Conservation (phyloP, 2,329 filamentous ascomycete genomes). For the Calonectria multiphialidica region DNA sequence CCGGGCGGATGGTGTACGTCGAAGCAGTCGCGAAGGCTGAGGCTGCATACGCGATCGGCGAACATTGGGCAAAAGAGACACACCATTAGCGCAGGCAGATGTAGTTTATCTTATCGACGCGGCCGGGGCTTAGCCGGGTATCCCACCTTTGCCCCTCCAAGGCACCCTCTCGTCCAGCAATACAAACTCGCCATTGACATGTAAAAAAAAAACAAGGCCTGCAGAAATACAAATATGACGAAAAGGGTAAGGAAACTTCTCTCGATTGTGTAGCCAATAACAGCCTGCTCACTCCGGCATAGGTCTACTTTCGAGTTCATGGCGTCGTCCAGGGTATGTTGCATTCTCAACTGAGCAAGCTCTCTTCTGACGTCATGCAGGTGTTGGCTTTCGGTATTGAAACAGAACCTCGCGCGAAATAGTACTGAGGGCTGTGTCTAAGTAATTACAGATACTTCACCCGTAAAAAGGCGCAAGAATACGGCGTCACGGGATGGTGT, state of each 20-base stretch:
- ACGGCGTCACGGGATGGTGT: conserved; percentile 71
- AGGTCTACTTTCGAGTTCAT: conserved; percentile 75
- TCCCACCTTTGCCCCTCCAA: conserved; percentile 16
- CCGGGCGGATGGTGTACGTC: not conserved
- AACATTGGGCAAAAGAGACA: not conserved
- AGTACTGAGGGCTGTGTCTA: not conserved
- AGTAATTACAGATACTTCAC: conserved; percentile 62
- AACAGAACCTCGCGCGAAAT: not conserved
- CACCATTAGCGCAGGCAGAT: not conserved
- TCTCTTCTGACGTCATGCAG: conserved; percentile 52
- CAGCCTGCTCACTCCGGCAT: conserved; percentile 2
- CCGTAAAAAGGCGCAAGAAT: conserved; percentile 61
- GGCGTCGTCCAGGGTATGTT: conserved; percentile 76
- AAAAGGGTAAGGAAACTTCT: conserved; percentile 47
- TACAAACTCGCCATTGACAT: not conserved
- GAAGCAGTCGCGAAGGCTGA: not conserved
- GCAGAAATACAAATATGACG: conserved; percentile 41
- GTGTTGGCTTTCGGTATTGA: conserved; percentile 67
- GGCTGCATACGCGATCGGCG: not conserved
- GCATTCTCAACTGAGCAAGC: not conserved
- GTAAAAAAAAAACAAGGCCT: not conserved
- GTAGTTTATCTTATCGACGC: not conserved
- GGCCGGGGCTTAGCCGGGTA: conserved; percentile 24
- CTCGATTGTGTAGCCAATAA: not conserved
- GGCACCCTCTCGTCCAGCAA: too few relatives aligned